Evolutionary conservation across 1,284 basidiomycete species (phyloP).

Genomic region (Termitomyces sp.): DNA sequence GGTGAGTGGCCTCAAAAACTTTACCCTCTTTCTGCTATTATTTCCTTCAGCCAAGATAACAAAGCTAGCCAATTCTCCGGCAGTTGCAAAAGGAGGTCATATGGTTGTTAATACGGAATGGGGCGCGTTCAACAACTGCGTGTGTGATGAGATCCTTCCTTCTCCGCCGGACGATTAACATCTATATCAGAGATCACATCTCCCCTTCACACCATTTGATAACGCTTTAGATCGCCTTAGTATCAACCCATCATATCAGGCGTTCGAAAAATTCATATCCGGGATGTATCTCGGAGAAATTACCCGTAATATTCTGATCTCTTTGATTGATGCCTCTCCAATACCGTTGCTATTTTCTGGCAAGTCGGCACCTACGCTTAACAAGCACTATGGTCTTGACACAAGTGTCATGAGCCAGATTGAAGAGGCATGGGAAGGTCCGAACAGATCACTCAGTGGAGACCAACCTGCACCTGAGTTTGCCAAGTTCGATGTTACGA

Average conservation of each 20-base stretch:
- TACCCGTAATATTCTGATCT: constrained; percentile 79
- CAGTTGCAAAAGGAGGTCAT: constrained; percentile 55
- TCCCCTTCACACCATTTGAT: constrained; percentile 92
- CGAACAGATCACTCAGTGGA: constrained; percentile 22
- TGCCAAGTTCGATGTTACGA: constrained; percentile 28
- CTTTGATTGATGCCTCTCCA: constrained; percentile 80
- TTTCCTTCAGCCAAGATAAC: constrained; percentile 56
- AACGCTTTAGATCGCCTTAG: constrained; percentile 89
- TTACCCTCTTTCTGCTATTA: background rate
- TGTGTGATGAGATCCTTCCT: constrained; percentile 29
- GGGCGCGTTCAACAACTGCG: constrained; percentile 92
- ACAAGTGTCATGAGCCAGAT: constrained; percentile 89
- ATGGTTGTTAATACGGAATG: constrained; percentile 99
- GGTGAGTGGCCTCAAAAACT: constrained; percentile 27
- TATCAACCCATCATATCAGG: constrained; percentile 92
- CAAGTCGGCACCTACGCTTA: constrained; percentile 65
- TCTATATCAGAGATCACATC: constrained; percentile 62
- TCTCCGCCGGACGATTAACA: background rate
- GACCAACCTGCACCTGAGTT: constrained; percentile 29
- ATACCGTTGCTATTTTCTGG: constrained; percentile 76
- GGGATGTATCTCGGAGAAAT: constrained; percentile 99
- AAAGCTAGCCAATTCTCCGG: constrained; percentile 69
- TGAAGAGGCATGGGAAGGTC: constrained; percentile 67
- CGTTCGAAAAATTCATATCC: constrained; percentile 97
- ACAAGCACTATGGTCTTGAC: constrained; percentile 92